Evolutionary conservation across 2,329 filamentous ascomycete genomes (phyloP), one percentile per base, ranked within the genome.

Genomic region (Conoideocrella luteorostrata): DNA sequence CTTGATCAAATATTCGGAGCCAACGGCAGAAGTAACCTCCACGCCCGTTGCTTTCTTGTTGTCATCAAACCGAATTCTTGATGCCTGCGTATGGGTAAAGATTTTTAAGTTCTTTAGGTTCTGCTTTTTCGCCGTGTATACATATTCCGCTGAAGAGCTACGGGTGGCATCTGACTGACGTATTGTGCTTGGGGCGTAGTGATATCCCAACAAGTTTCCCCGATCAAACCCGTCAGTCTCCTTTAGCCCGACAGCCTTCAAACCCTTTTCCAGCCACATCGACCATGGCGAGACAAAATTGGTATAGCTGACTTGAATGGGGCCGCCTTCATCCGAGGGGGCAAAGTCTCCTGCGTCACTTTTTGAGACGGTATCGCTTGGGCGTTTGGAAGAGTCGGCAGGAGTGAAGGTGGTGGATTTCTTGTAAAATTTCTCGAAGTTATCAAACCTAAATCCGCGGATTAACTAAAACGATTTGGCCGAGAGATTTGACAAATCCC

Each of bases 51-150:
- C 71, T 37, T 56, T 66, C 30, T 58, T 68, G 1, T 61, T 48
- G 0, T 30, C 30, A 39, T 69, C 52, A 36, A 75, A 77, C 0
- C 73, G 20, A 1, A 78, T 63, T 33, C 61, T 65, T 49, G 68
- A 66, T 3, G 67, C 73, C 4, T 67, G 55, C 0, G 70, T 71
- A 4, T 61, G 44, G 0, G 54, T 56, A 39, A 68, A 74, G 0
- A 74, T 54, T 3, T 56, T 65, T 3, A 74, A 56, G 7, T 62
- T 56, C 0, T 4, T 4, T 2, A 57, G 53, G 1, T 52, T 46
- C 23, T 51, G 48, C 10, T 53, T 52, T 4, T 56, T 60, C 1
- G 56, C 57, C 10, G 41, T 21, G 33, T 56, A 52, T n/a, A 59
- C 34, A 24, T 53, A 60, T 22, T 56, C 45, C 2, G 52, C 52